These are phyloP conservation scores for Talaromyces funiculosus DNA, from an alignment of 2,329 filamentous ascomycete species.

Conservation along the genomic window DNA sequence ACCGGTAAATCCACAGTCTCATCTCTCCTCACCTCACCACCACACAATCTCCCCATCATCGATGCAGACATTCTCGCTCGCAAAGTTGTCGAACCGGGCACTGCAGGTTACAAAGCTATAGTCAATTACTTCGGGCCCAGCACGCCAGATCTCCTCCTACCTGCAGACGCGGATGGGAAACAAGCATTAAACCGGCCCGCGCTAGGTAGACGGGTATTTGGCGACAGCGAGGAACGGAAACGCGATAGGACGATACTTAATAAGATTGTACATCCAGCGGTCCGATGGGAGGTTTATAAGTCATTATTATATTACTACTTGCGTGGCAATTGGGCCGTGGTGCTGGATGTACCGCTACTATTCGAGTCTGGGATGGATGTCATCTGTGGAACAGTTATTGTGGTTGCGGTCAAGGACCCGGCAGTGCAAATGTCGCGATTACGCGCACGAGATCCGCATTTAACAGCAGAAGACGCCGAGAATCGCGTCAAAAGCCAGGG, in stretches of 20 bases:
- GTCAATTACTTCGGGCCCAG: slow-evolving; percentile 72
- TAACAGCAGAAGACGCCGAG: slow-evolving; percentile 78
- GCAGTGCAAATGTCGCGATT: slow-evolving; percentile 76
- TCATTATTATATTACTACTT: slow-evolving; percentile 68
- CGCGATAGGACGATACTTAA: slow-evolving; percentile 75
- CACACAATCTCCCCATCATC: slow-evolving; percentile 82
- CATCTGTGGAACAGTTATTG: slow-evolving; percentile 77
- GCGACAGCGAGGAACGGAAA: slow-evolving; percentile 62
- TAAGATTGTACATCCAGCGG: slow-evolving; percentile 85
- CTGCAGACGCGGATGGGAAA: slow-evolving; percentile 50
- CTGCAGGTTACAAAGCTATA: slow-evolving; percentile 74
- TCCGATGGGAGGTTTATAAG: slow-evolving; percentile 74
- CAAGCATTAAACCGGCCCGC: slow-evolving; percentile 78
- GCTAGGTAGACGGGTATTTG: slow-evolving; percentile 81
- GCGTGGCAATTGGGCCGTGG: slow-evolving; percentile 75
- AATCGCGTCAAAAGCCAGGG: slow-evolving; percentile 82
- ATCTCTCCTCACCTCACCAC: slow-evolving; percentile 67
- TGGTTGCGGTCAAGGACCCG: slow-evolving; percentile 78
- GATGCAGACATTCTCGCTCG: slow-evolving; percentile 91
- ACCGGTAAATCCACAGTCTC: slow-evolving; percentile 98
- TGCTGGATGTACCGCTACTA: slow-evolving; percentile 85
- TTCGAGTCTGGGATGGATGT: slow-evolving; percentile 85
- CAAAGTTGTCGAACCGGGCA: slow-evolving; percentile 90
- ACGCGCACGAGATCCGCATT: slow-evolving; percentile 66
- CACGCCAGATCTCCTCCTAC: slow-evolving; percentile 78